Evolutionary conservation across 495 filamentous ascomycete genomes (phyloP), one percentile per base, ranked within the genome.

Genomic region (Hypoxylon fuscum): DNA sequence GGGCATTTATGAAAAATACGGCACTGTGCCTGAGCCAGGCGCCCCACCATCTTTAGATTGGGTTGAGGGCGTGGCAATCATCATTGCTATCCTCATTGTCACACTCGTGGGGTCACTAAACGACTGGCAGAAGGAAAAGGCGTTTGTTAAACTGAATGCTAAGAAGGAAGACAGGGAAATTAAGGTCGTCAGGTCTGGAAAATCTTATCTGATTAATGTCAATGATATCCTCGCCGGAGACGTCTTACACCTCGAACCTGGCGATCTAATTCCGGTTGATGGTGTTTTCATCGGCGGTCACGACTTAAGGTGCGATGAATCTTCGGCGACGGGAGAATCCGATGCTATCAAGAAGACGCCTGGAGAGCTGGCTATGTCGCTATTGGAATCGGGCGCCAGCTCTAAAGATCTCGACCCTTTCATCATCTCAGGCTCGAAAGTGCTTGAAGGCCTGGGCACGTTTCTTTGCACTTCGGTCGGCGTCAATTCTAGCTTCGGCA

Each of bases 191-290:
- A 87, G 92, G 12, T 93, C 90, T 2, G 92, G 91, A 38, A 88
- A 84, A 66, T 88, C 86, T 0, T 78, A 79, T 40, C 88, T 92
- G 74, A 87, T 97, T 27, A 92, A 88, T 0, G 83, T 96, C 29
- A 84, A 89, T 68, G 90, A 96, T 62, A 73, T 97, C 29, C 79
- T 93, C 4, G 93, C 90, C 14, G 93, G 93, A 32, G 93, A 96
- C 69, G 82, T 97, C 15, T 81, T 96, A 59, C 84, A 89, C 60
- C 73, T 96, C 22, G 91, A 96, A 70, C 88, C 92, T n/a, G 93
- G 93, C 55, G 92, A 97, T 68, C 81, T 96, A 68, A 83, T 96
- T 53, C 89, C 90, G 0, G 90, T 89, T 0, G 90, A 93, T 67
- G 90, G 90, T n/a, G 81, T 93, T 47, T 84, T 89, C 51, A 89